A percentile compares a stretch with the other conserved stretches of the same genome.
Conservation (phyloP, 2,329 filamentous ascomycete species). For the Aureobasidium sp. region DNA sequence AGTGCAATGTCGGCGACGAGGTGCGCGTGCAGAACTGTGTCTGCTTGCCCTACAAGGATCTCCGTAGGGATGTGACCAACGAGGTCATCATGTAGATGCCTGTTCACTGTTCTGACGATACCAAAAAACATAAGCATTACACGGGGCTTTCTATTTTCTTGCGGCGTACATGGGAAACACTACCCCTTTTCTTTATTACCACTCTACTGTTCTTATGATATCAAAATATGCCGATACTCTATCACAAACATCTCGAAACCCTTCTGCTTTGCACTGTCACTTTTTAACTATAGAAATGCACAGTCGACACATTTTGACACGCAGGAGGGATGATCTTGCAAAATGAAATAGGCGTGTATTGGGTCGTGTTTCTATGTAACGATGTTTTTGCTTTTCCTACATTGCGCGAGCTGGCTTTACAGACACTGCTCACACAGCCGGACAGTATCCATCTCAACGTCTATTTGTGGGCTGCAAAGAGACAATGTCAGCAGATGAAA, state of each 20-base stretch:
- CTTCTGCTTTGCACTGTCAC: too few species aligned
- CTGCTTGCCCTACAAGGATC: slow-evolving; percentile 93
- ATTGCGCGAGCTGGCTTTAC: background rate
- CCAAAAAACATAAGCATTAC: background rate
- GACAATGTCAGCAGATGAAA: background rate
- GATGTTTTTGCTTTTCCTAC: background rate
- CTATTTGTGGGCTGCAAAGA: slow-evolving; percentile 8
- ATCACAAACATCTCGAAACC: background rate
- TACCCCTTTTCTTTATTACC: background rate
- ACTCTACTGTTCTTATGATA: slow-evolving; percentile 1
- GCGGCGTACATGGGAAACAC: background rate
- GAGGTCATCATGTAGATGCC: slow-evolving; percentile 79
- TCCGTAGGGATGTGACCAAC: slow-evolving; percentile 86
- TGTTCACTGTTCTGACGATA: background rate
- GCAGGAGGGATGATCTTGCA: too few species aligned
- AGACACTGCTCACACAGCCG: background rate
- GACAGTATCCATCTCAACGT: background rate
- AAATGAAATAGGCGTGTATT: background rate
- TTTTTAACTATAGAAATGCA: too few species aligned
- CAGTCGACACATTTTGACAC: too few species aligned
- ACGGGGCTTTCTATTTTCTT: background rate
- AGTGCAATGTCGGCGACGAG: slow-evolving; percentile 88
- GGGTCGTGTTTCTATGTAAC: background rate
- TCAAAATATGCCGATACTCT: background rate
- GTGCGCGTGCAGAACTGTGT: slow-evolving; percentile 96